These are phyloP conservation scores for Phytophthora sp. DNA, from an alignment of 352 stramenopile genomes.

Conservation along the genomic window DNA sequence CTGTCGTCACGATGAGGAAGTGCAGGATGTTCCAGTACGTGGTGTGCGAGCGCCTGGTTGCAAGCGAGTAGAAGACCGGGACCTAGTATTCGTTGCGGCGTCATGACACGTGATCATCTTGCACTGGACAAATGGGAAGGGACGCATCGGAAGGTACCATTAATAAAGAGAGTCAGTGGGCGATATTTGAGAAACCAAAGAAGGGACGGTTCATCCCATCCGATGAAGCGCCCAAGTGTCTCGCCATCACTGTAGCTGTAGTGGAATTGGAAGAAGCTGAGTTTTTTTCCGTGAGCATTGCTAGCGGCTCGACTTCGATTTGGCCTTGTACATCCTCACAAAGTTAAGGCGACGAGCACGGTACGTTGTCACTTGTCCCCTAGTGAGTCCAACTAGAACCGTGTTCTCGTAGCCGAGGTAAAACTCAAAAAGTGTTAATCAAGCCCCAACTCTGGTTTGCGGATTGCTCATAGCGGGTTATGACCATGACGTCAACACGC, in stretches of 20 bases:
- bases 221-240: neutral
- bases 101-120: neutral
- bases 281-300: neutral
- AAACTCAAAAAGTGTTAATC: too few species aligned
- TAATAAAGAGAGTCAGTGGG: neutral
- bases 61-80: neutral
- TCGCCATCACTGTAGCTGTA: neutral
- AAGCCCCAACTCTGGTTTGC: too few species aligned
- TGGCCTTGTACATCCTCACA: neutral
- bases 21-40: too few species aligned
- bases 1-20: too few species aligned
- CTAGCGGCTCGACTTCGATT: neutral
- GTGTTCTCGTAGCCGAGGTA: too few species aligned
- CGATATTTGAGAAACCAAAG: neutral
- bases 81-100: too few species aligned
- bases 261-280: neutral
- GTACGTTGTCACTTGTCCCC: too few species aligned
- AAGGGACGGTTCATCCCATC: neutral
- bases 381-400: too few species aligned
- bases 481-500: too few species aligned
- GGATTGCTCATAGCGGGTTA: too few species aligned
- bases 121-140: neutral
- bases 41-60: neutral
- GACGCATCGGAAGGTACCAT: neutral
- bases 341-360: neutral